Evolutionary conservation across 768 basidiomycete species (phyloP), one percentile per base, ranked within the genome.

Genomic region (Mycena leptocephala): DNA sequence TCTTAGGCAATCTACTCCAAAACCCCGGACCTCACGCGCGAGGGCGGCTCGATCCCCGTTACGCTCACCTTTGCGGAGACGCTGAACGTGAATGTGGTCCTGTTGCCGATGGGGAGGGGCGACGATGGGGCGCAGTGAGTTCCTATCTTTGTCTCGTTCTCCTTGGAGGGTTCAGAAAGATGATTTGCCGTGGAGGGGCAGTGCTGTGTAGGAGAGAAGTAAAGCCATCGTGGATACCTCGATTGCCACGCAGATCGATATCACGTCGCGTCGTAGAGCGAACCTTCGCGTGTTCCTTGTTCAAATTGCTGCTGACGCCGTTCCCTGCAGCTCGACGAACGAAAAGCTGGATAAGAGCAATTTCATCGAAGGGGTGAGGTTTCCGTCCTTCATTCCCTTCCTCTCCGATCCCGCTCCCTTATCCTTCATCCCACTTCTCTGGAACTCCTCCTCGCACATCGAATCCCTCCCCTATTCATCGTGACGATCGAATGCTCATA

Each of bases 1-100:
- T 48, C 33, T 22, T 56, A 90, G 89, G 83, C 83, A n/a, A 81
- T 97, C 11, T 97, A 96, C 86, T 88, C 91, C 58, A 89, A 90
- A 81, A 90, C 92, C 7, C 97, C 97, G 0, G 95, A 97, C 82
- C 87, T 94, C 73, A 97, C 95, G 2, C 92, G 96, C 51, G 97
- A 98, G 83, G 96, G 96, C n/a, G 97, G 97, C 6, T 96, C 96
- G 8, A 97, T 97, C 76, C 97, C 97, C 0, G 95, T 98, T 35
- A 97, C 97, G 5, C 89, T 99, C 72, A 97, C 96, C 2, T 98
- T 99, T 83, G 96, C 97, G 13, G 96, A 98, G 82, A 92, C 92
- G 55, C 87, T 98, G 58, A 92, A 92, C 16, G 94, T 97, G 70
- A 98, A 97, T 81, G 96, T 98, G 11, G 83, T 97, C 71, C 87